Conservation (phyloP, 805 yeast genomes). For the Gaillardinia entomophila region DNA sequence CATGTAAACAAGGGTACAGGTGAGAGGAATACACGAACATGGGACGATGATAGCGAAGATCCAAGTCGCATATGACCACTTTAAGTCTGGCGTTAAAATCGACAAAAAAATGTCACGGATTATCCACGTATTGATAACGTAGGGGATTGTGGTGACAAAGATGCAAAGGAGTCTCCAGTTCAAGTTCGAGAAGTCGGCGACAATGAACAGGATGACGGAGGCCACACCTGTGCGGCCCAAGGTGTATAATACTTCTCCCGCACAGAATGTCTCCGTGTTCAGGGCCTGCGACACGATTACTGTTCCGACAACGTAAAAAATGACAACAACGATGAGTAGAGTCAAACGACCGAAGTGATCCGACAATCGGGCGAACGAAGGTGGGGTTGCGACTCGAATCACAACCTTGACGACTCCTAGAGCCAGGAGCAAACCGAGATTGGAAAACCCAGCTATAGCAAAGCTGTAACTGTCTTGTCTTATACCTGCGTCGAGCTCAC, state of each 20-base stretch:
- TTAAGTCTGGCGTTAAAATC: slow-evolving; percentile 15
- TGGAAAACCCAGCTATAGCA: slow-evolving; percentile 18
- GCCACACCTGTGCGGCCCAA: slow-evolving; percentile 14
- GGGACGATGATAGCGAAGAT: slow-evolving; percentile 19
- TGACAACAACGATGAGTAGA: slow-evolving; percentile 14
- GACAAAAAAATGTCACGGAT: slow-evolving; percentile 9
- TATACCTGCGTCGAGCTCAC: slow-evolving; percentile 18
- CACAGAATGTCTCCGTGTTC: no score
- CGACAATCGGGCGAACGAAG: slow-evolving; percentile 21
- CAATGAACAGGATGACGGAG: slow-evolving; percentile 8
- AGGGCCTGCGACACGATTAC: slow-evolving; percentile 24
- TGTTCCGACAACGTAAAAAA: slow-evolving; percentile 22
- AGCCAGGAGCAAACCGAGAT: slow-evolving; percentile 18
- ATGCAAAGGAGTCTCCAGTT: slow-evolving; percentile 12
- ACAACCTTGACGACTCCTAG: slow-evolving; percentile 20
- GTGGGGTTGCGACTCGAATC: slow-evolving; percentile 25
- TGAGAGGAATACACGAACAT: slow-evolving; percentile 10
- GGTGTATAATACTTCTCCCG: no score
- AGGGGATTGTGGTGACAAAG: slow-evolving; percentile 11
- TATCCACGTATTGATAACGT: slow-evolving; percentile 14
- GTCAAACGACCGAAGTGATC: slow-evolving; percentile 24
- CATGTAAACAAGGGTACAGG: slow-evolving; percentile 10
- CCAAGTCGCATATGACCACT: slow-evolving; percentile 20
- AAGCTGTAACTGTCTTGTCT: no score
- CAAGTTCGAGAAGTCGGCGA: slow-evolving; percentile 12